Evolutionary conservation across 108 stramenopile genomes (phyloP).

Genomic region (Conticribra weissflogii): DNA sequence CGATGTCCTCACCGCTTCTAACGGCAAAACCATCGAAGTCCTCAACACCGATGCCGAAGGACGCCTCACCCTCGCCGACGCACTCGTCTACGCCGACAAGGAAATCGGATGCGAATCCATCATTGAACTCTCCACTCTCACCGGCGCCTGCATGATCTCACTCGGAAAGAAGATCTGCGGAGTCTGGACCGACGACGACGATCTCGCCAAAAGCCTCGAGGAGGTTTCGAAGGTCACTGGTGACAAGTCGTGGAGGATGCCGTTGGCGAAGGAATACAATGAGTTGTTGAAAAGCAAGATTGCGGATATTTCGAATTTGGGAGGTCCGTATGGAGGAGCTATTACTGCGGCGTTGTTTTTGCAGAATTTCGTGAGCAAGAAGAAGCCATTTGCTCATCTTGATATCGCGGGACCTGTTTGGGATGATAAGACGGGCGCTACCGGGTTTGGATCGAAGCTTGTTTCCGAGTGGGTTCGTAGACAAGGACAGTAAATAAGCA

Average conservation of each 20-base stretch:
- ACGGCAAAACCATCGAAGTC: slow-evolving; percentile 97
- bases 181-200: slow-evolving; percentile 88
- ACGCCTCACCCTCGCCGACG: slow-evolving; percentile 96
- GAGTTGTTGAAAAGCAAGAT: slow-evolving; percentile 85
- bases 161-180: slow-evolving; percentile 77
- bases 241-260: slow-evolving; percentile 94
- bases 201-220: slow-evolving; percentile 81
- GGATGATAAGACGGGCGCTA: slow-evolving; percentile 86
- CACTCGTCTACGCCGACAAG: slow-evolving; percentile 95
- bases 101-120: slow-evolving; percentile 90
- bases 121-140: slow-evolving; percentile 93
- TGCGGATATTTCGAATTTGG: slow-evolving; percentile 87
- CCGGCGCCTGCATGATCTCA: slow-evolving; percentile 91
- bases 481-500: slow-evolving; percentile 49
- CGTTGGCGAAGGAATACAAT: slow-evolving; percentile 79
- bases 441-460: slow-evolving; percentile 94
- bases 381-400: slow-evolving; percentile 89
- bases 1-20: slow-evolving; percentile 96
- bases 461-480: slow-evolving; percentile 87
- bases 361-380: slow-evolving; percentile 88
- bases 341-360: slow-evolving; percentile 92
- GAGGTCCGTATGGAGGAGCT: slow-evolving; percentile 82
- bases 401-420: slow-evolving; percentile 96
- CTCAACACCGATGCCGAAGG: slow-evolving; percentile 99
- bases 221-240: slow-evolving; percentile 79